phyloP scores from a whole-genome alignment of 2,329 filamentous ascomycete species.

The Sclerotinia nivalis region DNA sequence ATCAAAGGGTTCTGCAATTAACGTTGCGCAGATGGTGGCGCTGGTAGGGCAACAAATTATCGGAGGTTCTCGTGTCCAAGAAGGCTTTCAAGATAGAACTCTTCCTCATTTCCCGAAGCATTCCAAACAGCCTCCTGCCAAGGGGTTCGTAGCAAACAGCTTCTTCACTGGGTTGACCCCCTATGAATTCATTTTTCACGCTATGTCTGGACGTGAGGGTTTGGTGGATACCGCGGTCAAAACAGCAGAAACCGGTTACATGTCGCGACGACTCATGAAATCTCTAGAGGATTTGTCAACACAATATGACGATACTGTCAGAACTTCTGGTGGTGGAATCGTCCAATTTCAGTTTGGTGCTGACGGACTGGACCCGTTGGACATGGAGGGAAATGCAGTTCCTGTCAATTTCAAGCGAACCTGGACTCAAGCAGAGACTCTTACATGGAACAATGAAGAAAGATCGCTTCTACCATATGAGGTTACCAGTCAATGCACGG shows the following conservation, averaged over 20 bases:
- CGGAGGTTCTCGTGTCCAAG: slow-evolving; percentile 83
- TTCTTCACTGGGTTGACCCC: slow-evolving; percentile 92
- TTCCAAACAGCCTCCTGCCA: slow-evolving; percentile 85
- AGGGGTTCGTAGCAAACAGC: slow-evolving; percentile 95
- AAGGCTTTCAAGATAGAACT: slow-evolving; percentile 95
- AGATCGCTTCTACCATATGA: slow-evolving; percentile 71
- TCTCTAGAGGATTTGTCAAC: slow-evolving; percentile 92
- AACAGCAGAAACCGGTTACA: slow-evolving; percentile 97
- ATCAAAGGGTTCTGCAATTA: slow-evolving; percentile 95
- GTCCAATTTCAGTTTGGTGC: slow-evolving; percentile 98
- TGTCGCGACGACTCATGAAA: slow-evolving; percentile 98
- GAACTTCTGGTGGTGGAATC: slow-evolving; percentile 83
- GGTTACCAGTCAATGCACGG: slow-evolving; percentile 67
- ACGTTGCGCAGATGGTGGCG: slow-evolving; percentile 98
- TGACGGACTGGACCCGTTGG: slow-evolving; percentile 90
- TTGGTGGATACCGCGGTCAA: slow-evolving; percentile 98
- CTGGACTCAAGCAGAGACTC: slow-evolving; percentile 75
- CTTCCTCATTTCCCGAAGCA: slow-evolving; percentile 95
- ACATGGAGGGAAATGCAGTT: slow-evolving; percentile 93
- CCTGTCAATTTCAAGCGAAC: slow-evolving; percentile 92
- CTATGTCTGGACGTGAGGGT: slow-evolving; percentile 97
- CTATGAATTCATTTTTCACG: slow-evolving; percentile 96
- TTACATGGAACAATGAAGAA: slow-evolving; percentile 79
- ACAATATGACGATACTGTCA: slow-evolving; percentile 90
- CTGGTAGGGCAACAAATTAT: slow-evolving; percentile 98